Conservation (phyloP, 768 basidiomycete species). For the Agrocybe chaxingu region DNA sequence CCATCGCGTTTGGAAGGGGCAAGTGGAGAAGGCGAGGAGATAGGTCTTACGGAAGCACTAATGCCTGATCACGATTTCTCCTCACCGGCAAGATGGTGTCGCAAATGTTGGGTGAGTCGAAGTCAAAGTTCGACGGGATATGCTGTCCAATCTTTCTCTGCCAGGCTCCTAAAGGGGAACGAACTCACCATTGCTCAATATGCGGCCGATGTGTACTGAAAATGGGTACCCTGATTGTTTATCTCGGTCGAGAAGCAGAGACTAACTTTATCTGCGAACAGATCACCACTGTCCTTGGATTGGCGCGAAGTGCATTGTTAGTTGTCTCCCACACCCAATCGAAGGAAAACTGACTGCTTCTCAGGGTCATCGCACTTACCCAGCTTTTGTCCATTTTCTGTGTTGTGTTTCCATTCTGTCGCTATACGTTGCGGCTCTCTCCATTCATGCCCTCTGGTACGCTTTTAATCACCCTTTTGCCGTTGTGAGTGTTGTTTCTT, state of each 20-base stretch:
- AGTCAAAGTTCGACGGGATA: not conserved
- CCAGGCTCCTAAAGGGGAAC: slow-evolving; percentile 70
- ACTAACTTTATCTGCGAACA: slow-evolving; percentile 24
- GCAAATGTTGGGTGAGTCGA: slow-evolving; percentile 62
- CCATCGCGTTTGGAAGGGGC: slow-evolving; percentile 15
- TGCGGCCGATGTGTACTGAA: slow-evolving; percentile 82
- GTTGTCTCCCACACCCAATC: slow-evolving; percentile 18
- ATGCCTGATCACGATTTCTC: slow-evolving; percentile 50
- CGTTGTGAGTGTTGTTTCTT: slow-evolving; percentile 45
- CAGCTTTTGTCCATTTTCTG: slow-evolving; percentile 80
- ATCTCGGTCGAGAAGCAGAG: not conserved
- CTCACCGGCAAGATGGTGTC: slow-evolving; percentile 67
- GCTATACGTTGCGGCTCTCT: slow-evolving; percentile 54
- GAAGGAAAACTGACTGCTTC: slow-evolving; percentile 1
- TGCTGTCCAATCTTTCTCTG: not conserved
- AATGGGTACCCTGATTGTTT: slow-evolving; percentile 56
- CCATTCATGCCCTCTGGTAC: slow-evolving; percentile 52
- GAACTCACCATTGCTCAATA: slow-evolving; percentile 72
- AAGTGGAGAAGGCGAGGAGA: slow-evolving; percentile 32
- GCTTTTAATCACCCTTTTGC: slow-evolving; percentile 60
- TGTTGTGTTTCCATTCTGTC: slow-evolving; percentile 60
- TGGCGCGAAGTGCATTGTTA: slow-evolving; percentile 71
- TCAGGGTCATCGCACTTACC: slow-evolving; percentile 82
- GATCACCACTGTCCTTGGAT: slow-evolving; percentile 91
- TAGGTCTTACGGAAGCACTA: slow-evolving; percentile 60